Evolutionary conservation across 495 filamentous ascomycete species (phyloP).

Genomic region (Stereocaulon alpinum): DNA sequence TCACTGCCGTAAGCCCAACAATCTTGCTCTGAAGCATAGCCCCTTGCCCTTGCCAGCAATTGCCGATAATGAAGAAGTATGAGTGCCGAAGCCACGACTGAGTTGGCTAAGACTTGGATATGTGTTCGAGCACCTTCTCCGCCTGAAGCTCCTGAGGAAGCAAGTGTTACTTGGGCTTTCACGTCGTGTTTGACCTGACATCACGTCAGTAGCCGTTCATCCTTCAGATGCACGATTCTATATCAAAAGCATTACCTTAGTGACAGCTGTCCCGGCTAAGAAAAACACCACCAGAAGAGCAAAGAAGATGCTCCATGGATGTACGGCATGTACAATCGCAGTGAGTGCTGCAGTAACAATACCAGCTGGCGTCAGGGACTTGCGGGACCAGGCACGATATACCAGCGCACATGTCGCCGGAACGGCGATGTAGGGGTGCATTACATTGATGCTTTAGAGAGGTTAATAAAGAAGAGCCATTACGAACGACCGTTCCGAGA

Average conservation of each 20-base stretch:
- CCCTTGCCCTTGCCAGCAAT: slow-evolving; percentile 36
- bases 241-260: slow-evolving; percentile 47
- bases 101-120: slow-evolving; percentile 87
- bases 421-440: slow-evolving; percentile 49
- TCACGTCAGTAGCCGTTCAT: slow-evolving; percentile 10
- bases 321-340: slow-evolving; percentile 67
- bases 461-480: not conserved
- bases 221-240: slow-evolving; percentile 4
- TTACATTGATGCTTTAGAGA: not conserved
- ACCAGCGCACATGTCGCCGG: slow-evolving; percentile 53
- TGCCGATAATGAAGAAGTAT: slow-evolving; percentile 60
- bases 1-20: slow-evolving; percentile 35
- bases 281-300: slow-evolving; percentile 77
- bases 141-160: slow-evolving; percentile 56
- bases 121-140: slow-evolving; percentile 76
- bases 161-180: slow-evolving; percentile 71
- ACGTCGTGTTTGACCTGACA: slow-evolving; percentile 70
- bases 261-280: slow-evolving; percentile 69
- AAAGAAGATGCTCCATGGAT: slow-evolving; percentile 88
- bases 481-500: not conserved
- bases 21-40: slow-evolving; percentile 15
- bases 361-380: slow-evolving; percentile 67
- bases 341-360: slow-evolving; percentile 59
- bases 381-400: slow-evolving; percentile 58
- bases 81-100: slow-evolving; percentile 62